These are phyloP conservation scores for Nakaseomyces delphensis DNA, from an alignment of 1,139 yeast species.

Conservation along the genomic window DNA sequence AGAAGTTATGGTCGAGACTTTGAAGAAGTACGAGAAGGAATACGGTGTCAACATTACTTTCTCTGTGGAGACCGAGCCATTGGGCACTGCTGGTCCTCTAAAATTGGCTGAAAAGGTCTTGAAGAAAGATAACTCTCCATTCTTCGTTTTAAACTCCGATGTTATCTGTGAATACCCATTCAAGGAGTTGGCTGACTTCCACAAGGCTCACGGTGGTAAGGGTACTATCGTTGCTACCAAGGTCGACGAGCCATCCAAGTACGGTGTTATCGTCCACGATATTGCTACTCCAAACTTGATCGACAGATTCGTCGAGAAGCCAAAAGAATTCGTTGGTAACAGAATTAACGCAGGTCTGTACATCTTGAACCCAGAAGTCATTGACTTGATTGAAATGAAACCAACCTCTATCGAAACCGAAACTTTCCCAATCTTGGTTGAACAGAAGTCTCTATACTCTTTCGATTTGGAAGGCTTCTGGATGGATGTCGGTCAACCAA, in stretches of 20 bases:
- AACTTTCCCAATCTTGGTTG: slow-evolving; percentile 95
- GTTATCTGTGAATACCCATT: slow-evolving; percentile 98
- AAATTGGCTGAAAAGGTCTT: slow-evolving; percentile 92
- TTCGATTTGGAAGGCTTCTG: slow-evolving; percentile 98
- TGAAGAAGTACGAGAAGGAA: slow-evolving; percentile 87
- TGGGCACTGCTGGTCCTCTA: slow-evolving; percentile 99
- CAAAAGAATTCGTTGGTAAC: slow-evolving; percentile 97
- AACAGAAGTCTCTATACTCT: slow-evolving; percentile 79
- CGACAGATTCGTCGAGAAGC: slow-evolving; percentile 98
- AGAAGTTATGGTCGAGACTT: slow-evolving; percentile 95
- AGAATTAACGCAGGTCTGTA: slow-evolving; percentile 96
- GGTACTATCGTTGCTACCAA: slow-evolving; percentile 99
- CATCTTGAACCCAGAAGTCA: slow-evolving; percentile 92
- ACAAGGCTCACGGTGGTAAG: slow-evolving; percentile 89
- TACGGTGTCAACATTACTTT: slow-evolving; percentile 93
- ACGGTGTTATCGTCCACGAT: slow-evolving; percentile 98
- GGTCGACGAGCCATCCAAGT: slow-evolving; percentile 98
- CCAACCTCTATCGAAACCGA: slow-evolving; percentile 99
- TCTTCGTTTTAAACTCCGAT: slow-evolving; percentile 96
- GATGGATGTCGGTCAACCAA: slow-evolving; percentile 99
- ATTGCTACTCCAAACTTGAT: slow-evolving; percentile 86
- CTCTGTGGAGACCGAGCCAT: slow-evolving; percentile 98
- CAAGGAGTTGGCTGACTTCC: slow-evolving; percentile 85
- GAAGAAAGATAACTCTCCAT: slow-evolving; percentile 91
- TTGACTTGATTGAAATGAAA: slow-evolving; percentile 91